Evolutionary conservation across 306 rosid species (phyloP), one percentile per base, ranked within the genome.

Genomic region (Dryas octopetala): DNA sequence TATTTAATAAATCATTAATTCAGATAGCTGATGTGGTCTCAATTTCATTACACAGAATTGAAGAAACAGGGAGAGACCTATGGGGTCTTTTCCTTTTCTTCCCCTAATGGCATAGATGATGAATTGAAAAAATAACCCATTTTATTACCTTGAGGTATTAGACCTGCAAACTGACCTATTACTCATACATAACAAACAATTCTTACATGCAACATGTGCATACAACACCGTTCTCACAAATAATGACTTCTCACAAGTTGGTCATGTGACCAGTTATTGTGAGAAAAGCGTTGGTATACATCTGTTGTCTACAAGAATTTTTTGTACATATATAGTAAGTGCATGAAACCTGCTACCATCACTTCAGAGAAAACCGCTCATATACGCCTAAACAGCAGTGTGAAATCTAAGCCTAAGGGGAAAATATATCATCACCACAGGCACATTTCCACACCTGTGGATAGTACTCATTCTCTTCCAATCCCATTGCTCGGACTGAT

Each of bases 401-500:
- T 15, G 4, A 32, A 68, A 26, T 4, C 43, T 15, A 26, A 32
- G 12, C 50, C 43, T 74, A 88, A 54, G 96, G 91, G 4, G 85
- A 85, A 77, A 88, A 90, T 44, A 86, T 51, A 52, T 55, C 70
- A 68, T 77, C 73, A 38, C 76, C 82, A 65, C 96, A 86, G 83
- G 84, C 84, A 78, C 96, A 90, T 84, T 67, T 88, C 93, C 96
- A 88, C 59, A 85, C 91, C 40, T 75, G 86, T 63, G 89, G 91
- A 81, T 85, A 88, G 80, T 88, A 90, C 52, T 80, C 82, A 46
- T 71, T 69, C 46, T 88, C 79, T 70, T 70, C 84, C 77, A 73
- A 51, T n/a, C 14, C 81, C 81, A 79, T 66, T 62, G 85, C 68
- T 83, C 70, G 73, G 59, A 90, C 78, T 3, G 93, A 76, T n/a